Evolutionary conservation across 2,329 filamentous ascomycete genomes (phyloP).

Genomic region (Talaromyces atroroseus): DNA sequence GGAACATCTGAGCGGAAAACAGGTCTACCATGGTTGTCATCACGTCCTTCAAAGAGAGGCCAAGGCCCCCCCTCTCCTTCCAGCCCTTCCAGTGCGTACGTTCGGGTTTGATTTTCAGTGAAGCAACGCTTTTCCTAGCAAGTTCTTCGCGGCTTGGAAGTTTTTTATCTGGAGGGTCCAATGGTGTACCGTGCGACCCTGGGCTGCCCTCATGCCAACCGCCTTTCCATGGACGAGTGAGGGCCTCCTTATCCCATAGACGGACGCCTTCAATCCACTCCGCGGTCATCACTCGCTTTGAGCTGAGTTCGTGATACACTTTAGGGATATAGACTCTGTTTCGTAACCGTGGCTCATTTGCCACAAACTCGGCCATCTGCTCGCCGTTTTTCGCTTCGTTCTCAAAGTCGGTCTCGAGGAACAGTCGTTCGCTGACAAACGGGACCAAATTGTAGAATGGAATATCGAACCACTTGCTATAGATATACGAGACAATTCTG

Average conservation of each 20-base stretch:
- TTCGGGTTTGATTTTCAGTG: conserved; percentile 68
- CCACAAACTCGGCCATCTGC: conserved; percentile 72
- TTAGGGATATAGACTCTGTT: conserved; percentile 82
- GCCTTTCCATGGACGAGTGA: conserved; percentile 72
- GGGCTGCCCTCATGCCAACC: conserved; percentile 70
- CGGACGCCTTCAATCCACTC: conserved; percentile 97
- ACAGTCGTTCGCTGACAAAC: conserved; percentile 85
- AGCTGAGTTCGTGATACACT: conserved; percentile 76
- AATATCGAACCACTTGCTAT: conserved; percentile 86
- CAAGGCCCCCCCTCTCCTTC: conserved; percentile 71
- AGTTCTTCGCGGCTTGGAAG: conserved; percentile 43
- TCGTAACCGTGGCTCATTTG: conserved; percentile 67
- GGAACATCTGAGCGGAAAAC: conserved; percentile 96
- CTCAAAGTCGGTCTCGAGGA: conserved; percentile 88
- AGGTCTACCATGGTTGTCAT: conserved; percentile 97
- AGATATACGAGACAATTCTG: conserved; percentile 70
- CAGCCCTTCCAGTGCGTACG: conserved; percentile 71
- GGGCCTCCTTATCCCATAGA: conserved; percentile 82
- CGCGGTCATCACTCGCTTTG: conserved; percentile 79
- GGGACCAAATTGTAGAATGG: conserved; percentile 86
- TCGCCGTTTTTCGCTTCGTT: conserved; percentile 87
- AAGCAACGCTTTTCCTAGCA: conserved; percentile 19
- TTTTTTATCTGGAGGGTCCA: conserved; percentile 51
- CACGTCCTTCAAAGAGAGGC: conserved; percentile 73
- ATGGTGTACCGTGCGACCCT: conserved; percentile 63